These are phyloP conservation scores for Chrysophaeum taylorii DNA, from an alignment of 352 stramenopile species.

Conservation along the genomic window DNA sequence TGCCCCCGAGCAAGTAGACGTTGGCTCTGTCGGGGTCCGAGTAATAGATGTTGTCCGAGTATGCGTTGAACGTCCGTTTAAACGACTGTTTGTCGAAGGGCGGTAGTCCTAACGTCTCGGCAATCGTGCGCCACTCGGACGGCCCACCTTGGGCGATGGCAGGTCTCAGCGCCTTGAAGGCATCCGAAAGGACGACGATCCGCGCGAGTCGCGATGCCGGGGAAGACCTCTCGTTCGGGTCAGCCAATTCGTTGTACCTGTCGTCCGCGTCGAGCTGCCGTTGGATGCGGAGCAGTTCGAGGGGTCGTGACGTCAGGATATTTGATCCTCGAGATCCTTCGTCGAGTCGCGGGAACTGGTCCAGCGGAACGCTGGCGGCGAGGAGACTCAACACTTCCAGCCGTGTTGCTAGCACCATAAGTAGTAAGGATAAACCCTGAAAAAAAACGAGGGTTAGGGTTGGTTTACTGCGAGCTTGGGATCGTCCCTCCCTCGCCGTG, in stretches of 20 bases:
- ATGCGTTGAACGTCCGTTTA: slow-evolving; percentile 41
- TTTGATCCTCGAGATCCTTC: background rate
- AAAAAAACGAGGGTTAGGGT: too few relatives aligned
- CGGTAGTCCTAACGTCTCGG: background rate
- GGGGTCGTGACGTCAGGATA: background rate
- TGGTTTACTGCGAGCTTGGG: too few relatives aligned
- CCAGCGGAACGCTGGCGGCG: background rate
- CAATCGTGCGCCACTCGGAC: background rate
- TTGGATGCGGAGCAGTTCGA: background rate
- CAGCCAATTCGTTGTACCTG: background rate
- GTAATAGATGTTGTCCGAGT: slow-evolving; percentile 57
- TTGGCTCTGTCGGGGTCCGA: slow-evolving; percentile 49
- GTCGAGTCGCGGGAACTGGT: background rate
- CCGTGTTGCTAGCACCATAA: too few relatives aligned
- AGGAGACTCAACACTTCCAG: background rate
- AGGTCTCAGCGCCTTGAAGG: background rate
- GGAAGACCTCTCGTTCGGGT: background rate
- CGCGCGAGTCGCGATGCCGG: background rate
- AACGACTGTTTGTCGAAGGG: background rate
- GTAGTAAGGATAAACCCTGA: too few relatives aligned
- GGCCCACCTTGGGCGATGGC: background rate
- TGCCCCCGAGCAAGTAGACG: slow-evolving; percentile 46
- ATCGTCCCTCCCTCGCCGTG: too few relatives aligned
- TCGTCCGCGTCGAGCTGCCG: slow-evolving; percentile 6
- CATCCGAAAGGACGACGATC: background rate